Base-by-base conservation (phyloP, 371 early-diverging fungal genomes). In the Mucor lusitanicus region DNA sequence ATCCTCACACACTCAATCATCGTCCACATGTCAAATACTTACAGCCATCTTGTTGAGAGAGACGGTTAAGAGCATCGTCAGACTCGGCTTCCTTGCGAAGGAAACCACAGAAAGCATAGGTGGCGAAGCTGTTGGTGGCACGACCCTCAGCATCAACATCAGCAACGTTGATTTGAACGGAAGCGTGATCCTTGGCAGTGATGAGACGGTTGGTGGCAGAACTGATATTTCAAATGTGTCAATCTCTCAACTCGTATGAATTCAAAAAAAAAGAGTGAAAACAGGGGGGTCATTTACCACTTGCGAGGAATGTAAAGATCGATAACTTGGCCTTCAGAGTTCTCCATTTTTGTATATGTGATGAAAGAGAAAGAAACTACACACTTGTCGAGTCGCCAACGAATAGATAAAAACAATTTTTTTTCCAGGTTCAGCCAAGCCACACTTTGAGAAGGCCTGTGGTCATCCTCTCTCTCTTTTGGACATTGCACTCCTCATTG, bases 161-260 rank as follows among this genome's bases (percentile, higher is more conserved):
- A 65, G 87, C 96, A 74, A 99, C 84, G 94, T 95, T 97, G 91
- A 99, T 90, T 88, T 98, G 99, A 83, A 99, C 94, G 53, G 97
- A 92, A 61, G 98, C 94, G 90, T 99, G 99, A 89, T 99, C 99
- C 91, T 98, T 79, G 73, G 82, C 80, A 67, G 79, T 79, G 70
- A 83, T 83, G 64, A 81, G 75, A 68, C 80, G 81, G 79, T 80
- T 81, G 74, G 84, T 81, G 76, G 84, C 82, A 67, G 82, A 81
- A 74, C 81, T 81, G 71, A 55, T 3, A 19, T 33, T 30, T 19
- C 30, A 48, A 30, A 59, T 63, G 28, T 55, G 55, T 30, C 15
- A 55, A 27, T 25, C 4, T 53, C 21, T 63, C 13, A 48, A 55
- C 48, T 57, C 11, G 33, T 35, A 15, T 15, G 6, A 19, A 50